Base-by-base conservation (phyloP, 805 yeast species). In the Suhomyces sp. region DNA sequence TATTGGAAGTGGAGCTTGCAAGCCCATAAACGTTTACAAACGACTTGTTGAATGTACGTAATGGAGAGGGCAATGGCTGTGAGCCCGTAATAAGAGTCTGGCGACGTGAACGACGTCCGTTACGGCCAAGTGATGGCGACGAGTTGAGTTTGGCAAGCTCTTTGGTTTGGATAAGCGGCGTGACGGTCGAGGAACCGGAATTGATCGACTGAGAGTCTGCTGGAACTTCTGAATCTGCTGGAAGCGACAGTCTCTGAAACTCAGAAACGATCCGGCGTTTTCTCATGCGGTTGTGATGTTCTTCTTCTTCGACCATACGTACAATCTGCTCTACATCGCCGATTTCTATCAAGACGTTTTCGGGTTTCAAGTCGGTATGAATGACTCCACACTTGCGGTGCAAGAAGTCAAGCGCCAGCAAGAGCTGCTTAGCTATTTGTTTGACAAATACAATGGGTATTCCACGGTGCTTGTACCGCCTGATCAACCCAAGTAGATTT, bases 41-140 rank as follows among this genome's bases (percentile, higher is more conserved):
- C 19, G 76, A 66, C 55, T 72, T 73, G 57, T 72, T 74, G 55
- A 74, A 74, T 1, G 93, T 80, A 50, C 92, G 76, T 47, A 90
- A 74, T 1, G 97, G 97, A 0, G 96, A 87, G 4, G 97, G 97
- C 53, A 91, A 73, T 2, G 97, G 97, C 68, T 91, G 96, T 0
- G 97, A 90, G 0, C 96, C 97, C 0, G 96, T 88, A 47, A 91
- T 86, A 23, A 91, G 71, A 0, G 96, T 85, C 57, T 84, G 86
- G 40, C 93, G 72, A 62, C 96, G 79, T 33, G 89, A 74, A 50
- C 87, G 66, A 46, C 87, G 62, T 5, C 78, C 79, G 54, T 73
- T 72, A 41, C 79, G 58, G 5, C 78, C 78, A 17, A 74, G 56
- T 1, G 76, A 71, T 1, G 79, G 77, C 5, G 77, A 68, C 38